Base-by-base conservation (phyloP, 331 rosid species). In the Saraca asoca region DNA sequence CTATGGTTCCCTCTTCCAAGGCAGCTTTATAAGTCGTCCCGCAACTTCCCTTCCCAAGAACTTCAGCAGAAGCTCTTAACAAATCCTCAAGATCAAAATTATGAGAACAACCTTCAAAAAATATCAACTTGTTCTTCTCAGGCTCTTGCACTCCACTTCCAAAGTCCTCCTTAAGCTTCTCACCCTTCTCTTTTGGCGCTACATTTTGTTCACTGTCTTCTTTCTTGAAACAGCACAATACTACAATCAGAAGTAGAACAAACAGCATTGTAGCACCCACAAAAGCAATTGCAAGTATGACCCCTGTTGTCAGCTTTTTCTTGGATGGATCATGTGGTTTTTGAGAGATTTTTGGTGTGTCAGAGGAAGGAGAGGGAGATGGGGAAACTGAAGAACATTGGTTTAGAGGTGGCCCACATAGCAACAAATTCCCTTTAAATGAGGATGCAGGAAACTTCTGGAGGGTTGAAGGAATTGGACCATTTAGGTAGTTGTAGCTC, bases 101-200 rank as follows among this genome's bases (percentile, higher is more conserved):
- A 53, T 69, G 78, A 67, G 87, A 82, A 76, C 87, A 75, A 2
- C 89, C 93, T 79, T 81, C 89, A 66, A 87, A 85, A 76, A 84
- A 92, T 44, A 82, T 79, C 58, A 92, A 79, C 80, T 74, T 89
- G 78, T 92, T 89, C 78, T 82, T 92, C 85, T 85, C 96, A 7
- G 91, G 80, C 51, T 85, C 95, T 81, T 92, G 98, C 71, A 92
- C 93, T 58, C 96, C 96, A 67, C 93, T 92, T 35, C 98, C 95
- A 35, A 92, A 92, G 66, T 76, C 96, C 78, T 82, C 88, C 72
- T 57, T 82, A 7, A 83, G 89, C 70, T 78, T 83, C 68, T 75
- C 87, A 13, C 58, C 73, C 55, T 85, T 81, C 73, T 80, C 80
- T 38, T 73, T 78, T 69, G 15, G 71, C 15, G 53, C 81, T 19